A percentile compares a stretch with the other conserved stretches of the same genome.
Conservation (phyloP, 306 rosid genomes). For the Begonia masoniana region DNA sequence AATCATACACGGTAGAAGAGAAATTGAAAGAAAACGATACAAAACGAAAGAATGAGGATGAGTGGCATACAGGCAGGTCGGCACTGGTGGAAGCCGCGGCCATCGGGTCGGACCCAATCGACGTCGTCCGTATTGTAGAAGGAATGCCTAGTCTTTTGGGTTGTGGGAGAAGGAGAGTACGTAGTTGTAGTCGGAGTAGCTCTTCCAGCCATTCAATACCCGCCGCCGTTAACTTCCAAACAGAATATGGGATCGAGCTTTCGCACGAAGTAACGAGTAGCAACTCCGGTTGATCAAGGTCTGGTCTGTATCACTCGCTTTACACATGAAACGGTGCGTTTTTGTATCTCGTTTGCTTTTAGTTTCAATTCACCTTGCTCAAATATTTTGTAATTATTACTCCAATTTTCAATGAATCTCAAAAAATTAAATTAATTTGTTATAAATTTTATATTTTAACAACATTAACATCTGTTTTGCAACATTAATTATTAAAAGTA, state of each 20-base stretch:
- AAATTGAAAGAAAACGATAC: neutral
- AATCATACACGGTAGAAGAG: no score
- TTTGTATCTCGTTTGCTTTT: no score
- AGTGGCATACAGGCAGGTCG: conserved; percentile 68
- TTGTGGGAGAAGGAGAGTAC: conserved; percentile 53
- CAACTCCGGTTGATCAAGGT: neutral
- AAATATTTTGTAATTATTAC: no score
- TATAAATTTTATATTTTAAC: no score
- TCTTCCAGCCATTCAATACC: conserved; percentile 46
- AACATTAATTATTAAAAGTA: no score
- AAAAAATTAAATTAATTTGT: no score
- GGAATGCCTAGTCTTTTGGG: conserved; percentile 24
- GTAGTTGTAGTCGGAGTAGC: conserved; percentile 45
- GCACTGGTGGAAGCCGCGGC: conserved; percentile 78
- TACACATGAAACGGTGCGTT: no score
- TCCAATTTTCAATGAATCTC: no score
- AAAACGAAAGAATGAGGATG: neutral
- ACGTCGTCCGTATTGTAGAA: conserved; percentile 24
- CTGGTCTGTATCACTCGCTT: neutral
- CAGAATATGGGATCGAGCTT: no score
- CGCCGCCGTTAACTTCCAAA: neutral
- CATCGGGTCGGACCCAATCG: conserved; percentile 82
- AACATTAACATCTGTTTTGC: no score
- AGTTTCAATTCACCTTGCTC: no score
- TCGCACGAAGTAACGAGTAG: no score